Evolutionary conservation across 148 eudicot genomes (phyloP), one percentile per base, ranked within the genome.

Genomic region (Fagopyrum tataricum): DNA sequence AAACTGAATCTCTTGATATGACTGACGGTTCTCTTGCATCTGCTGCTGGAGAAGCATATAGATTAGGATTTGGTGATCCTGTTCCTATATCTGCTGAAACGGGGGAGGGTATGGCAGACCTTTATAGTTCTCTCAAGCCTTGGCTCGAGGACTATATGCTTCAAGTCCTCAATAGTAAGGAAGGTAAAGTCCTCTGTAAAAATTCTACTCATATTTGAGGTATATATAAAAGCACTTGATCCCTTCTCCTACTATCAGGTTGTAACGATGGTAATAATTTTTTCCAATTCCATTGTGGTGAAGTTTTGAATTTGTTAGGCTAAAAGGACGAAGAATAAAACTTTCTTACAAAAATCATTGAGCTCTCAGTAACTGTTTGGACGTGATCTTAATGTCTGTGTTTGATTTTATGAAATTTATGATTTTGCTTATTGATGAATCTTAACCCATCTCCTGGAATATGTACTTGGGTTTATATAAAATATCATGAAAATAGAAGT

Each of bases 51-150:
- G 97, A 95, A 84, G 97, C 97, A 41, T 86, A 88, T 76, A 79
- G 78, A 68, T 85, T 95, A 77, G 99, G 99, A 31, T 92, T 95
- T 78, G 99, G 99, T 55, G 97, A 95, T 67, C 99, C 99, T 66
- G 74, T 95, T 78, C 82, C 99, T 77, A 78, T 95, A 69, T 95
- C 99, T 79, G 99, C 99, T 51, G 99, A 95, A 81, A 92, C 99
- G 77, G 99, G 99, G 21, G 58, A 87, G 48, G 99, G 99, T 56
- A 86, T 95, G 99, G 64, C 86, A 17, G 94, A 88, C 37, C 89
- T 93, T 75, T 83, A 87, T 74, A 85, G 76, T 56, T 80, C 83
- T 77, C 78, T 93, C 26, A 88, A 81, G 83, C 96, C 98, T 62
- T 72, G 80, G 77, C 90, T 93, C 21, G 91, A 87, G 84, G 85